These are phyloP conservation scores for Glycine tomentella DNA, from an alignment of 306 rosid species.

Conservation along the genomic window DNA sequence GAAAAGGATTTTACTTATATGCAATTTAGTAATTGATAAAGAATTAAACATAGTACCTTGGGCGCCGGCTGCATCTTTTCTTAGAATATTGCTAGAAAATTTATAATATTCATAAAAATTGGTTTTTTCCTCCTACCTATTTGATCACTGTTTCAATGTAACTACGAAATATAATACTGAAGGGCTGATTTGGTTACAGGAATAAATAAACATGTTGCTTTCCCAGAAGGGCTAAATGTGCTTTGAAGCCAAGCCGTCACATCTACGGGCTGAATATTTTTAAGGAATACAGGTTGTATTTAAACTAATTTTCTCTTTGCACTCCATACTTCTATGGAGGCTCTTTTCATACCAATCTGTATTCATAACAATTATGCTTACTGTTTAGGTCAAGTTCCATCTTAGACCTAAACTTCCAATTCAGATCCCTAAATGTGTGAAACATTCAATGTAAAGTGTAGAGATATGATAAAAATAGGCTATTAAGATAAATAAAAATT, in stretches of 20 bases:
- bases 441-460: background rate
- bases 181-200: conserved; percentile 44
- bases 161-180: background rate
- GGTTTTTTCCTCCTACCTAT: background rate
- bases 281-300: background rate
- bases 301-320: conserved; percentile 12
- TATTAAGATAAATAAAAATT: too few species aligned
- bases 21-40: too few species aligned
- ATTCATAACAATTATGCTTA: conserved; percentile 9
- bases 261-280: conserved; percentile 4
- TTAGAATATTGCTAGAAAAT: background rate
- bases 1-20: background rate
- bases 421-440: conserved; percentile 5
- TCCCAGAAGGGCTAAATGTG: conserved; percentile 19
- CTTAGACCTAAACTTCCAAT: background rate
- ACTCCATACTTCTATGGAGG: conserved; percentile 27
- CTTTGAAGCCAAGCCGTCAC: conserved; percentile 5
- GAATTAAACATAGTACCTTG: background rate
- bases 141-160: too few species aligned
- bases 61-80: background rate
- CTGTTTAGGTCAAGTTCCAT: conserved; percentile 6
- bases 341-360: background rate
- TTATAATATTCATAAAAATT: background rate
- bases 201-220: conserved; percentile 13
- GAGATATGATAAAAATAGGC: too few species aligned